Conservation (phyloP, 1,139 yeast genomes). For the Geotrichum siamense region DNA sequence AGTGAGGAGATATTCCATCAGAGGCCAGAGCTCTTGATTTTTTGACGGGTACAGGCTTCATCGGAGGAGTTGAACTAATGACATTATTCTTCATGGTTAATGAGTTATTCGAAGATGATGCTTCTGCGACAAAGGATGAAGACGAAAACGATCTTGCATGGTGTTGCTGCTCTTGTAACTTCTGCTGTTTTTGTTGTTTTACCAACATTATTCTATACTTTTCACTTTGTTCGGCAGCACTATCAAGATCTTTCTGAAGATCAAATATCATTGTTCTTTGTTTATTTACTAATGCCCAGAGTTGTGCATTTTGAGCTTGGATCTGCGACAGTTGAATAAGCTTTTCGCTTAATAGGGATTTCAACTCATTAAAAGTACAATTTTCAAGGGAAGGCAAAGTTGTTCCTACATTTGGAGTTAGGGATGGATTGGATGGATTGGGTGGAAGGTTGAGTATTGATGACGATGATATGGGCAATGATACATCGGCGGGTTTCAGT, state of each 20-base stretch:
- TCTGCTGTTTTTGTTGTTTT: constrained; percentile 10
- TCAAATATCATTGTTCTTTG: constrained; percentile 31
- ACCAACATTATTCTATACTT: constrained; percentile 13
- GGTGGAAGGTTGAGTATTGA: constrained; percentile 9
- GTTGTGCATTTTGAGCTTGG: constrained; percentile 29
- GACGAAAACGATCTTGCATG: no score
- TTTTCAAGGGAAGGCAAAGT: constrained; percentile 16
- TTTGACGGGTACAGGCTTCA: neutral
- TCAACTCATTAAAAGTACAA: constrained; percentile 16
- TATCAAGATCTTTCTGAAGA: constrained; percentile 28
- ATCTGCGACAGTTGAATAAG: constrained; percentile 21
- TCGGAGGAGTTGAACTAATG: neutral
- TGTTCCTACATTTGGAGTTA: constrained; percentile 6
- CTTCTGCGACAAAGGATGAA: constrained; percentile 1
- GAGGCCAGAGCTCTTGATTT: neutral
- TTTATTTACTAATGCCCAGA: constrained; percentile 30
- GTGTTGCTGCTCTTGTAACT: no score
- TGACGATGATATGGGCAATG: no score
- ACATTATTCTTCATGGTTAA: neutral
- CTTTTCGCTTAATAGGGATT: constrained; percentile 17
- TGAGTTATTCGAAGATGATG: constrained; percentile 8
- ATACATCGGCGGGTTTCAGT: no score
- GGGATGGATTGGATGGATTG: neutral
- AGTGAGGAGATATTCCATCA: neutral
- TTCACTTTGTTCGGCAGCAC: constrained; percentile 24